Percentiles rank a stretch among this genome's conserved stretches.
Evolutionary conservation across 495 filamentous ascomycete genomes (phyloP).

Genomic region (Penicillium nucicola): DNA sequence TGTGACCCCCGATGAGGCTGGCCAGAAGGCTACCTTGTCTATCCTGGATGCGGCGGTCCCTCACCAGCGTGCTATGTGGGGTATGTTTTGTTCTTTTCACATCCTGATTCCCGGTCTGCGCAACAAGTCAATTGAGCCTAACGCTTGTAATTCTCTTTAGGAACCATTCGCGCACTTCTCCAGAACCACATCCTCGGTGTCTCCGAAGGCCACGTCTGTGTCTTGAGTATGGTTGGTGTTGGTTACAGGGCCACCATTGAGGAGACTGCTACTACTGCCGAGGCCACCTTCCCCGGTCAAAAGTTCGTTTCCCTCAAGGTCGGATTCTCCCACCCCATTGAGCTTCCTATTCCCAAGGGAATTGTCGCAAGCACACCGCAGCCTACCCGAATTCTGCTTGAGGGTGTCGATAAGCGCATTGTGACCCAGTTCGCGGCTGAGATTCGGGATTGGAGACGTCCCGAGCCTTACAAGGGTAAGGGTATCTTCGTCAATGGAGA

Average conservation of each 20-base stretch:
- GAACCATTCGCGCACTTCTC: constrained; percentile 83
- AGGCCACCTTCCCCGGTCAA: constrained; percentile 71
- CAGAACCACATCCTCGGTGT: constrained; percentile 89
- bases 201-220: constrained; percentile 91
- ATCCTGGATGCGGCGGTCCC: constrained; percentile 60
- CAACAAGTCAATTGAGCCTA: background rate
- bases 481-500: constrained; percentile 97
- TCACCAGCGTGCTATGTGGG: constrained; percentile 96
- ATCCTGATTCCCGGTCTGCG: background rate
- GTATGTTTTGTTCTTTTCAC: constrained; percentile 49
- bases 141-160: constrained; percentile 39
- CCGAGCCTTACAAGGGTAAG: constrained; percentile 99
- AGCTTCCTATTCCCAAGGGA: constrained; percentile 76
- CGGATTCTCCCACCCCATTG: constrained; percentile 92
- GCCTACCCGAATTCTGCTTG: constrained; percentile 89
- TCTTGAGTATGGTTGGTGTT: constrained; percentile 91
- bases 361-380: constrained; percentile 86
- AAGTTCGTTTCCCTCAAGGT: constrained; percentile 89
- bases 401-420: constrained; percentile 78
- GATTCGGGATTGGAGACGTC: constrained; percentile 82
- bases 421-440: constrained; percentile 88
- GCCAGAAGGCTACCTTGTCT: constrained; percentile 60
- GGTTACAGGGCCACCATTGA: constrained; percentile 91
- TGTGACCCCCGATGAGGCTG: constrained; percentile 59
- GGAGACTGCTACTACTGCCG: constrained; percentile 61